These are phyloP conservation scores for Calocybe cyanea DNA, from an alignment of 768 basidiomycete genomes.

Conservation along the genomic window DNA sequence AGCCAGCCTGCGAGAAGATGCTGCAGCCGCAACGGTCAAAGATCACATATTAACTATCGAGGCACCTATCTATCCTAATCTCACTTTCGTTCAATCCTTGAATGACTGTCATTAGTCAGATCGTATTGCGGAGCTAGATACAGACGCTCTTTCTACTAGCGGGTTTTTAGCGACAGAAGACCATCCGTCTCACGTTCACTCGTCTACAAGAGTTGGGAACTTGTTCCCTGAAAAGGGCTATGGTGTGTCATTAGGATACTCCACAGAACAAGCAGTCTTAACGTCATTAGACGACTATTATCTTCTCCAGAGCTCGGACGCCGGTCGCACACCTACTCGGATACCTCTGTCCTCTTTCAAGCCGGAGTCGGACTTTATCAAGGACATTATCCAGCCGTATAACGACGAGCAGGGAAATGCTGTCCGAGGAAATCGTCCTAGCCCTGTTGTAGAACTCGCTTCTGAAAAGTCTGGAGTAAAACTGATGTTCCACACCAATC, in stretches of 20 bases:
- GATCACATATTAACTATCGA: conserved; percentile 43
- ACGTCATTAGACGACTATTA: conserved; percentile 61
- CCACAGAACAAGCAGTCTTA: conserved; percentile 4
- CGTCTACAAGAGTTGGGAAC: conserved; percentile 52
- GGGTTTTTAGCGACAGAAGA: conserved; percentile 42
- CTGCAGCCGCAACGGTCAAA: conserved; percentile 41
- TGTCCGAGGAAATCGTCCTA: conserved; percentile 25
- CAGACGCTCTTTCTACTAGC: conserved; percentile 49
- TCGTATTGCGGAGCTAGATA: conserved; percentile 49
- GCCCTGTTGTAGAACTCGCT: conserved; percentile 49
- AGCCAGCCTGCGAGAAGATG: conserved; percentile 51
- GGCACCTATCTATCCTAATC: conserved; percentile 16
- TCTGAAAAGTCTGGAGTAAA: conserved; percentile 57
- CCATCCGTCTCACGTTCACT: conserved; percentile 47
- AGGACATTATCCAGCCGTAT: conserved; percentile 34
- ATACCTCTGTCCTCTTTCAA: conserved; percentile 40
- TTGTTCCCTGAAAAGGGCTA: conserved; percentile 56
- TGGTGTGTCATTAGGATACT: conserved; percentile 33
- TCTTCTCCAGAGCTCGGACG: conserved; percentile 38
- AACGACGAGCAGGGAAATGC: conserved; percentile 23
- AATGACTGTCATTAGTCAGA: conserved; percentile 37
- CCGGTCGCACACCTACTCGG: conserved; percentile 41
- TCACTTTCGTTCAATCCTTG: neutral
- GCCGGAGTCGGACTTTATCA: conserved; percentile 41
- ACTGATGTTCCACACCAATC: conserved; percentile 65